A percentile compares a stretch with the other conserved stretches of the same genome.
Evolutionary conservation across 345 rosid genomes (phyloP).

Genomic region (Leavenworthia alabamica): DNA sequence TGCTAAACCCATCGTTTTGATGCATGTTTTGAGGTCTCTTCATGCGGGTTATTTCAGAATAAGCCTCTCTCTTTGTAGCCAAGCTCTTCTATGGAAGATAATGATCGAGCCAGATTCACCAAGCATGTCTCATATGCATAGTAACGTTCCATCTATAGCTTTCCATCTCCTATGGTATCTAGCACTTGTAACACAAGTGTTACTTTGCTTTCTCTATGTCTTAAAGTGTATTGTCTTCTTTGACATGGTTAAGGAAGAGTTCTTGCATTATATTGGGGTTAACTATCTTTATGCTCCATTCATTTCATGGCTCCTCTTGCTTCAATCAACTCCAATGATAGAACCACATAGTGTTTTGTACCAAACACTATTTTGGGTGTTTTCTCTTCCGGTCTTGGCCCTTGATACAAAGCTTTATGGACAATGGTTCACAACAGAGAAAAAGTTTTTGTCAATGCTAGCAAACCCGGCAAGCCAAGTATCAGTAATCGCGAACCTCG

Average conservation of each 20-base stretch:
- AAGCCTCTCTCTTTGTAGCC: conserved; percentile 48
- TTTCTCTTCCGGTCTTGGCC: conserved; percentile 39
- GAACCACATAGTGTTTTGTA: conserved; percentile 9
- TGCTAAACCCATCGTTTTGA: conserved; percentile 16
- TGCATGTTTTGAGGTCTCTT: conserved; percentile 31
- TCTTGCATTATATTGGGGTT: conserved; percentile 48
- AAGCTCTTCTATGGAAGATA: conserved; percentile 46
- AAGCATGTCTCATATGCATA: conserved; percentile 21
- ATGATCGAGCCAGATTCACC: too few relatives aligned
- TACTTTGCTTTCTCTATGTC: conserved; percentile 35
- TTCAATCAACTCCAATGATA: conserved; percentile 48
- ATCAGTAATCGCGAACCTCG: conserved; percentile 56
- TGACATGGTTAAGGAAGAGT: conserved; percentile 41
- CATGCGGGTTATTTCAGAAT: conserved; percentile 53
- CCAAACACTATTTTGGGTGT: conserved; percentile 36
- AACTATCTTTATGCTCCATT: conserved; percentile 64
- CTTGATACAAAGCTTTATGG: conserved; percentile 67
- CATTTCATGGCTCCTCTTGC: conserved; percentile 56
- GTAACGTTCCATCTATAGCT: conserved; percentile 29
- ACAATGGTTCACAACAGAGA: conserved; percentile 72
- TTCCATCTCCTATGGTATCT: conserved; percentile 41
- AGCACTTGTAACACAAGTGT: conserved; percentile 30
- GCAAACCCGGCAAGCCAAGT: conserved; percentile 67
- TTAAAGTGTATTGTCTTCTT: conserved; percentile 38
- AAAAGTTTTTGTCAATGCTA: conserved; percentile 42